phyloP scores from a whole-genome alignment of 2,329 filamentous ascomycete genomes.

The Fusarium pseudocircinatum region DNA sequence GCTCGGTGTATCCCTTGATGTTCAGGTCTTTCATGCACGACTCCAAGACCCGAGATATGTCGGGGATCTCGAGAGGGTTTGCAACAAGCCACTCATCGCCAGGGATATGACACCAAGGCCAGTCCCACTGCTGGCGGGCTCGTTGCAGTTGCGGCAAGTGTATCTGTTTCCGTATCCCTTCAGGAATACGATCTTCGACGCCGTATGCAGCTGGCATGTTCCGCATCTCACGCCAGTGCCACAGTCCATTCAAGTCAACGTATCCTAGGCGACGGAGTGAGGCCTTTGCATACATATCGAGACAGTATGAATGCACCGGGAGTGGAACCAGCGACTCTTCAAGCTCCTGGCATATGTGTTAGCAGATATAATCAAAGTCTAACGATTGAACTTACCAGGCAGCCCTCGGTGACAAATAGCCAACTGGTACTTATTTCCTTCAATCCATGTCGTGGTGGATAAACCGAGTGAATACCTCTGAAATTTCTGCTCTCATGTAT shows the following conservation, averaged over 20 bases:
- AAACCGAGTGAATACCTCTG: not conserved
- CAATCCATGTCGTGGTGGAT: not conserved
- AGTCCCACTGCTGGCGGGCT: not conserved
- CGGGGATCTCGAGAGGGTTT: not conserved
- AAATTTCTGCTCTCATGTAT: not conserved
- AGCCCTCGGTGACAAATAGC: not conserved
- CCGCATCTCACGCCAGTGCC: conserved; percentile 4
- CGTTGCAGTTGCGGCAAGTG: not conserved
- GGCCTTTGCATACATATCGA: not conserved
- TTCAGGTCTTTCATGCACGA: not conserved
- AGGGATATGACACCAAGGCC: not conserved
- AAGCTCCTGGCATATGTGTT: not conserved
- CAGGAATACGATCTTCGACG: not conserved
- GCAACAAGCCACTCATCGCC: conserved; percentile 1
- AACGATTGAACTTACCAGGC: not conserved
- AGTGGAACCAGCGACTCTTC: not conserved
- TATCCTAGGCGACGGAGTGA: not conserved
- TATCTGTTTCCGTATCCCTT: not conserved
- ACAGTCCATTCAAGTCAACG: not conserved
- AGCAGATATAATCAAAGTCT: not conserved
- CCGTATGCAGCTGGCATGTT: not conserved
- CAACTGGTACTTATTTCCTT: not conserved
- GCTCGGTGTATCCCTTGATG: rapidly evolving
- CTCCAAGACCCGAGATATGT: not conserved
- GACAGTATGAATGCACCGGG: not conserved